These are phyloP conservation scores for Diaporthe humulicola DNA, from an alignment of 2,329 filamentous ascomycete genomes.

Conservation along the genomic window DNA sequence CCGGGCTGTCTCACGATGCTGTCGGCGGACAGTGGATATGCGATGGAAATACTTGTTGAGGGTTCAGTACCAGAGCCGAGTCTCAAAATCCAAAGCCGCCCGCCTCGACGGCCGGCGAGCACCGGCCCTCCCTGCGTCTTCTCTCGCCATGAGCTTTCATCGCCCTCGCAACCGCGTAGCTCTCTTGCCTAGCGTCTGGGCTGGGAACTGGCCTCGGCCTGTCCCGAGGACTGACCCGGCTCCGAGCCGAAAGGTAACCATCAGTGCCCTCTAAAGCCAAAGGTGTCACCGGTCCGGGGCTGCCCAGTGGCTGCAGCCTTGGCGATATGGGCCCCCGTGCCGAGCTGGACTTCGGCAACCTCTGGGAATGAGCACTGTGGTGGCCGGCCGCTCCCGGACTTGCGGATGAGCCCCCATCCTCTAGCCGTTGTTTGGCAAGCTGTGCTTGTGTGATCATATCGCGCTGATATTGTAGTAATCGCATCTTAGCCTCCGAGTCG, in stretches of 20 bases:
- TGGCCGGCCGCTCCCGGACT: slow-evolving; percentile 50
- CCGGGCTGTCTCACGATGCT: not conserved
- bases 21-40: not conserved
- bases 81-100: slow-evolving; percentile 48
- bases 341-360: slow-evolving; percentile 40
- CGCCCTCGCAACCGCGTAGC: slow-evolving; percentile 47
- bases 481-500: slow-evolving; percentile 63
- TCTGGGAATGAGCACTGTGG: slow-evolving; percentile 55
- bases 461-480: slow-evolving; percentile 70
- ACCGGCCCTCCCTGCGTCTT: slow-evolving; percentile 48
- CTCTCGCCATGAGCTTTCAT: slow-evolving; percentile 51
- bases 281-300: slow-evolving; percentile 72
- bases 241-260: slow-evolving; percentile 51
- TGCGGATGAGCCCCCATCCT: slow-evolving; percentile 46
- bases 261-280: slow-evolving; percentile 66
- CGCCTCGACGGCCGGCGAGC: slow-evolving; percentile 50
- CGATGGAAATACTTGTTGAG: not conserved
- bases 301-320: slow-evolving; percentile 65
- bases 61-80: too few species aligned
- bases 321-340: slow-evolving; percentile 58
- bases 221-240: slow-evolving; percentile 4
- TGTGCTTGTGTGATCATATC: slow-evolving; percentile 72
- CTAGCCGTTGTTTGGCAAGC: slow-evolving; percentile 55
- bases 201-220: slow-evolving; percentile 40
- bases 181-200: slow-evolving; percentile 43